Percentiles rank a stretch among this genome's conserved stretches.
Evolutionary conservation across 352 stramenopile species (phyloP).

Genomic region (Pythium plurisporium): DNA sequence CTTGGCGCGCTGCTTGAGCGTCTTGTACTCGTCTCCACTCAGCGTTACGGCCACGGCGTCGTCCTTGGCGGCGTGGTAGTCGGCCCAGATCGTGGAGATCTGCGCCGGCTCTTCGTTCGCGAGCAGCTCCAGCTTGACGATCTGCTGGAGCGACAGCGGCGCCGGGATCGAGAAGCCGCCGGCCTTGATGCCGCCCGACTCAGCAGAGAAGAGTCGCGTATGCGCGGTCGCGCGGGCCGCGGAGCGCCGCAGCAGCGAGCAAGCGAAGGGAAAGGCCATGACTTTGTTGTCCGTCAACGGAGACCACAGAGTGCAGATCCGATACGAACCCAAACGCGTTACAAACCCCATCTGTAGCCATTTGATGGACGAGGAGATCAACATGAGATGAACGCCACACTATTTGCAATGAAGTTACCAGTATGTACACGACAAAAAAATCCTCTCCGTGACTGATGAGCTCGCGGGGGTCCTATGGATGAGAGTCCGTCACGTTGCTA

Average conservation of each 20-base stretch:
- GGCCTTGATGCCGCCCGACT: neutral
- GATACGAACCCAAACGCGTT: neutral
- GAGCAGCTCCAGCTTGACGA: conserved; percentile 83
- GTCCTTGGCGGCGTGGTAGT: conserved; percentile 75
- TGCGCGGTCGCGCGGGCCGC: neutral
- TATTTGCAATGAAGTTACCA: neutral
- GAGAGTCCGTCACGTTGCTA: neutral
- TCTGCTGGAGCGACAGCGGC: conserved; percentile 67
- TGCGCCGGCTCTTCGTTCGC: conserved; percentile 50
- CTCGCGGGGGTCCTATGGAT: neutral
- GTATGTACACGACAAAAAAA: neutral
- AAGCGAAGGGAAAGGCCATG: neutral
- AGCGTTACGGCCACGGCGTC: conserved; percentile 64
- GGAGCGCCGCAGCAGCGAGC: conserved; percentile 1
- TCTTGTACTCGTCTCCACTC: conserved; percentile 30
- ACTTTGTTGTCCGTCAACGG: neutral
- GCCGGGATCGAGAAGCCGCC: conserved; percentile 82
- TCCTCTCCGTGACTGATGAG: neutral
- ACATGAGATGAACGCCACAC: neutral
- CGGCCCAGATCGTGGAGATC: conserved; percentile 72
- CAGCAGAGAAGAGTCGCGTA: conserved; percentile 7
- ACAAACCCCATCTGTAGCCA: neutral
- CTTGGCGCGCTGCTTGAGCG: conserved; percentile 44
- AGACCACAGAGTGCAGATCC: neutral
- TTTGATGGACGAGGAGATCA: neutral